These are phyloP conservation scores for Tricholoma saponaceum DNA, from an alignment of 768 basidiomycete species.

Conservation along the genomic window DNA sequence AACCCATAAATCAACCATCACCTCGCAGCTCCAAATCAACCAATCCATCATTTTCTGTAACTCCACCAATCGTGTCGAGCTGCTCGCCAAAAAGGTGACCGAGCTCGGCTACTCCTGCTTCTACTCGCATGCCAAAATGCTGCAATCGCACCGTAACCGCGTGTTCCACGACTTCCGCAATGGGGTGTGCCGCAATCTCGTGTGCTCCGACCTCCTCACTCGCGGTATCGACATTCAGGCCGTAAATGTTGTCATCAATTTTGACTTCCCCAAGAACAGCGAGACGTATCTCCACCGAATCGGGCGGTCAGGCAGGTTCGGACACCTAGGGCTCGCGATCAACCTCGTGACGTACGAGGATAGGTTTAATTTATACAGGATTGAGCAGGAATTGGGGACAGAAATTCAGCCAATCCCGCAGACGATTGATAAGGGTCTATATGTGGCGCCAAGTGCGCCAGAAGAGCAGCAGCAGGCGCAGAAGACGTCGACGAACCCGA, in stretches of 20 bases:
- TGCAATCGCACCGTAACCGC: constrained; percentile 97
- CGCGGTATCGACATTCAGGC: constrained; percentile 99
- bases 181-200: constrained; percentile 97
- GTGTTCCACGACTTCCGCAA: constrained; percentile 99
- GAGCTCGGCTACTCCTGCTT: constrained; percentile 99
- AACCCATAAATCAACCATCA: not conserved
- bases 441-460: constrained; percentile 74
- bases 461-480: constrained; percentile 35
- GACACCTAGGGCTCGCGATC: constrained; percentile 95
- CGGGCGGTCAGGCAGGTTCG: constrained; percentile 96
- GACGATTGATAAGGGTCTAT: constrained; percentile 84
- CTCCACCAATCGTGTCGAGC: constrained; percentile 98
- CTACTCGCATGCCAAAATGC: constrained; percentile 99
- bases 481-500: constrained; percentile 11
- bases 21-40: constrained; percentile 93
- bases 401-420: constrained; percentile 96
- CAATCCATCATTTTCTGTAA: constrained; percentile 99
- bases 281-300: constrained; percentile 99
- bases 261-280: constrained; percentile 98
- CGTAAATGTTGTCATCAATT: constrained; percentile 99
- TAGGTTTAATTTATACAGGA: constrained; percentile 94
- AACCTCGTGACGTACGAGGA: constrained; percentile 98
- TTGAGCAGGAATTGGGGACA: constrained; percentile 97
- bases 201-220: constrained; percentile 96
- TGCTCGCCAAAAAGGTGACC: constrained; percentile 98